Evolutionary conservation across 768 basidiomycete genomes (phyloP).

Genomic region (Lentinus brumalis): DNA sequence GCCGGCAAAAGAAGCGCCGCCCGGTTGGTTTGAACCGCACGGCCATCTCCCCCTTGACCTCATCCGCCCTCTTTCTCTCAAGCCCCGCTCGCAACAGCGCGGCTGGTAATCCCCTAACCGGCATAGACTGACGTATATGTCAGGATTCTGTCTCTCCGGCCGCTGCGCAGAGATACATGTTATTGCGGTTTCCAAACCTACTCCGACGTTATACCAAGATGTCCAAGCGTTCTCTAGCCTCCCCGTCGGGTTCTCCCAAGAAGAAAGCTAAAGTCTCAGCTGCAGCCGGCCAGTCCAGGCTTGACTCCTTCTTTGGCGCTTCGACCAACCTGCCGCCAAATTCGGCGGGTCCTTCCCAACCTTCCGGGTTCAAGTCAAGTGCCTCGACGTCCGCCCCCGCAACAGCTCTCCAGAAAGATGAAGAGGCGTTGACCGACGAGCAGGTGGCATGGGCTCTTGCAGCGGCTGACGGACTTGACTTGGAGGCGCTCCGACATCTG

Average conservation of each 20-base stretch:
- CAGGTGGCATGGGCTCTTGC: constrained; percentile 25
- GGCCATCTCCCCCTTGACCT: background rate
- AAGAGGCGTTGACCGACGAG: constrained; percentile 17
- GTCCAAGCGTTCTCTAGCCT: constrained; percentile 22
- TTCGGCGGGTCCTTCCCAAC: background rate
- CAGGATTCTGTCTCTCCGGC: background rate
- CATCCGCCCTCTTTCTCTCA: background rate
- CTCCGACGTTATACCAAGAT: constrained; percentile 8
- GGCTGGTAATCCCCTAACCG: background rate
- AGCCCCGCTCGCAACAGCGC: background rate
- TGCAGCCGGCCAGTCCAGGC: constrained; percentile 19
- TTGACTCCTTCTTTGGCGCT: constrained; percentile 26
- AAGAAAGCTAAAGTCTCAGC: constrained; percentile 21
- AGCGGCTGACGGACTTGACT: constrained; percentile 27
- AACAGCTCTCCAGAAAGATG: background rate
- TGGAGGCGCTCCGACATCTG: constrained; percentile 22
- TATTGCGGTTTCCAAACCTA: background rate
- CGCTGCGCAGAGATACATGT: background rate
- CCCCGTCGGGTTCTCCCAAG: constrained; percentile 14
- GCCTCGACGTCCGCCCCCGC: background rate
- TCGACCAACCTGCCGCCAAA: constrained; percentile 5
- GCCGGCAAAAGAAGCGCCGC: background rate
- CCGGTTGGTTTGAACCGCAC: background rate
- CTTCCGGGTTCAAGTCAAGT: background rate
- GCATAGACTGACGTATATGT: background rate